phyloP scores from a whole-genome alignment of 306 rosid genomes.

The Prunus mongolica region DNA sequence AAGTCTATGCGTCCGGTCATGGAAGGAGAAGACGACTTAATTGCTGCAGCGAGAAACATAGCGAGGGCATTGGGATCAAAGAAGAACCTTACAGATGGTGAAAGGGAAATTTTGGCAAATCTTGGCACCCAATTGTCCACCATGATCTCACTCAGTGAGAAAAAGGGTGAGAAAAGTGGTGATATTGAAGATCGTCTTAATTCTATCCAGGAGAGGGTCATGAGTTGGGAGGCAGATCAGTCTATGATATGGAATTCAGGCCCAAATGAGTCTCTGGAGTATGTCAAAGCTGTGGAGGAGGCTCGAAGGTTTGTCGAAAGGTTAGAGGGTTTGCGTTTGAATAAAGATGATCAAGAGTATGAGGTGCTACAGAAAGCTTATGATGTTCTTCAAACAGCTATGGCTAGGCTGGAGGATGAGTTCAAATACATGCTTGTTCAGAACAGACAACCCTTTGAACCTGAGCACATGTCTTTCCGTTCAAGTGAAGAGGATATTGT shows the following conservation, averaged over 20 bases:
- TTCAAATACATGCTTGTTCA: constrained; percentile 61
- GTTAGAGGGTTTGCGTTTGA: constrained; percentile 50
- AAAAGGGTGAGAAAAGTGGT: constrained; percentile 26
- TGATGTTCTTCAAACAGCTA: constrained; percentile 81
- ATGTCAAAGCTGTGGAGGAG: constrained; percentile 58
- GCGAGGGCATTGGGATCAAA: constrained; percentile 63
- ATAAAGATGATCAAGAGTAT: constrained; percentile 43
- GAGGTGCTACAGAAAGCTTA: constrained; percentile 47
- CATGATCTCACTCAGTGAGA: constrained; percentile 32
- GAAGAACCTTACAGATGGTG: constrained; percentile 55
- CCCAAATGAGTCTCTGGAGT: constrained; percentile 56
- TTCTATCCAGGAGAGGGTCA: constrained; percentile 54
- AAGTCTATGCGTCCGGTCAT: constrained; percentile 43
- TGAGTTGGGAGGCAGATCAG: constrained; percentile 74
- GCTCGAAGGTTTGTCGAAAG: constrained; percentile 48
- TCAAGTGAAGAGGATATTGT: constrained; percentile 57
- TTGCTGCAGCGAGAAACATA: constrained; percentile 69
- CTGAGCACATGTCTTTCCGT: constrained; percentile 66
- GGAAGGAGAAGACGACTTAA: constrained; percentile 63
- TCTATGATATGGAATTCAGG: constrained; percentile 77
- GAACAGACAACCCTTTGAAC: constrained; percentile 72
- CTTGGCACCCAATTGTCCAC: constrained; percentile 63
- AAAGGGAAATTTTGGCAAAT: constrained; percentile 64
- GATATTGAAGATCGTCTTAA: constrained; percentile 41
- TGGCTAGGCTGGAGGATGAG: constrained; percentile 84